A percentile compares a stretch with the other conserved stretches of the same genome.
Conservation (phyloP, 306 rosid genomes). For the Arachis hypogaea region DNA sequence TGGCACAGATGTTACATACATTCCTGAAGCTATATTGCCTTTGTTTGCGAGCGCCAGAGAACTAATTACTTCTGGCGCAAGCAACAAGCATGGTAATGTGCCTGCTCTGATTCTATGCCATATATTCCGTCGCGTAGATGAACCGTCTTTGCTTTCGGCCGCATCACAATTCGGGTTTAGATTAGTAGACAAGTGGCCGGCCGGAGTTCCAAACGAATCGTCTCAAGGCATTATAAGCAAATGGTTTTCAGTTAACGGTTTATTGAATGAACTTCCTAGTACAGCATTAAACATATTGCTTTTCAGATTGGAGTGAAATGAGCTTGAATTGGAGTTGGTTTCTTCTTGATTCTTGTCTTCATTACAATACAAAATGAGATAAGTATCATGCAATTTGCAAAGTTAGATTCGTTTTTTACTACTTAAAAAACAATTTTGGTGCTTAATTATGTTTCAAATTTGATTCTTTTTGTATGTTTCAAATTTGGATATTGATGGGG, state of each 20-base stretch:
- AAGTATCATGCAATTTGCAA: constrained; percentile 3
- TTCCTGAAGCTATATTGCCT: constrained; percentile 75
- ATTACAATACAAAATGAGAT: constrained; percentile 28
- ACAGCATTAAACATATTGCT: constrained; percentile 70
- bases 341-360: constrained; percentile 41
- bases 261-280: constrained; percentile 51
- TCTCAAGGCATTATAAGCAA: constrained; percentile 50
- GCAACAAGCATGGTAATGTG: constrained; percentile 33
- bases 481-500: neutral
- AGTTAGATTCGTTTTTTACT: constrained; percentile 30
- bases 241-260: constrained; percentile 64
- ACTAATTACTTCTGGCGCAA: constrained; percentile 51
- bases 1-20: constrained; percentile 88
- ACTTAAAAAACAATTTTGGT: constrained; percentile 7
- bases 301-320: constrained; percentile 51
- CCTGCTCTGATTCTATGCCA: constrained; percentile 79
- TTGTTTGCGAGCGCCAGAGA: constrained; percentile 81
- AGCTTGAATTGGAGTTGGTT: constrained; percentile 27
- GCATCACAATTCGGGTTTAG: constrained; percentile 66
- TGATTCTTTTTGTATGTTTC: constrained; percentile 11
- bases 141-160: constrained; percentile 70
- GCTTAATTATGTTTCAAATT: constrained; percentile 1
- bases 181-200: constrained; percentile 73
- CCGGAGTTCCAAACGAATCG: constrained; percentile 35
- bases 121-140: constrained; percentile 73